Evolutionary conservation across 2,329 filamentous ascomycete genomes (phyloP).

Genomic region (Drechmeria coniospora): DNA sequence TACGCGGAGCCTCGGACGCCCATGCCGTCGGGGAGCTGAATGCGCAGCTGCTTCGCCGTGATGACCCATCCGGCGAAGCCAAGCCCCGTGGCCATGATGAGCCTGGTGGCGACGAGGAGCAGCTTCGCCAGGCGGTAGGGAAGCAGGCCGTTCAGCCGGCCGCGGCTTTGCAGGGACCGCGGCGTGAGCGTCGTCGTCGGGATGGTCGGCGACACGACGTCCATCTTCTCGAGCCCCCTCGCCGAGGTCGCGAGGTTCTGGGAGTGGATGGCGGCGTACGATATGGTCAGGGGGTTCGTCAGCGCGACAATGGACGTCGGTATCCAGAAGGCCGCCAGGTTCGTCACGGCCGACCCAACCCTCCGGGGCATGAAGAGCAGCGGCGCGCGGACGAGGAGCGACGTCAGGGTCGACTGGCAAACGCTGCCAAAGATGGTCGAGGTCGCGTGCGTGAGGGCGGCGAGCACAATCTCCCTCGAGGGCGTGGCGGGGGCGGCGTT

Average conservation of each 20-base stretch:
- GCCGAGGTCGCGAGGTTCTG: conserved; percentile 66
- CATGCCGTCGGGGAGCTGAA: conserved; percentile 37
- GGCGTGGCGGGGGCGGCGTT: conserved; percentile 64
- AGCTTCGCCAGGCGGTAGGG: conserved; percentile 86
- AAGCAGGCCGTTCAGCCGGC: conserved; percentile 42
- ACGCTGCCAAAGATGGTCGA: conserved; percentile 88
- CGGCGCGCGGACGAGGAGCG: conserved; percentile 68
- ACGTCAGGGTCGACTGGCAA: conserved; percentile 70
- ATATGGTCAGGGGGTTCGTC: conserved; percentile 82
- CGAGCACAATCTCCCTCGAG: conserved; percentile 66
- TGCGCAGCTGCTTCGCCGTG: conserved; percentile 62
- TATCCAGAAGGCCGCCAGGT: conserved; percentile 64
- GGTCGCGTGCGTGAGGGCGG: conserved; percentile 65
- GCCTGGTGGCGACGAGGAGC: conserved; percentile 75
- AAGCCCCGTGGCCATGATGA: conserved; percentile 78
- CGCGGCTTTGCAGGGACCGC: conserved; percentile 28
- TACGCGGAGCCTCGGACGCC: conserved; percentile 69
- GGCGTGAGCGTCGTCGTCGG: conserved; percentile 59
- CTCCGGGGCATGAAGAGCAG: conserved; percentile 69
- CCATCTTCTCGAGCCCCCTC: conserved; percentile 65
- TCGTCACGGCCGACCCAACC: conserved; percentile 46
- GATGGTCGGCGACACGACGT: conserved; percentile 57
- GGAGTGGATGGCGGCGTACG: conserved; percentile 87
- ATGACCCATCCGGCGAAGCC: conserved; percentile 96
- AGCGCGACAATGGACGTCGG: conserved; percentile 74